Evolutionary conservation across 106 monocot genomes (phyloP).

Genomic region (Iris macrosiphon): DNA sequence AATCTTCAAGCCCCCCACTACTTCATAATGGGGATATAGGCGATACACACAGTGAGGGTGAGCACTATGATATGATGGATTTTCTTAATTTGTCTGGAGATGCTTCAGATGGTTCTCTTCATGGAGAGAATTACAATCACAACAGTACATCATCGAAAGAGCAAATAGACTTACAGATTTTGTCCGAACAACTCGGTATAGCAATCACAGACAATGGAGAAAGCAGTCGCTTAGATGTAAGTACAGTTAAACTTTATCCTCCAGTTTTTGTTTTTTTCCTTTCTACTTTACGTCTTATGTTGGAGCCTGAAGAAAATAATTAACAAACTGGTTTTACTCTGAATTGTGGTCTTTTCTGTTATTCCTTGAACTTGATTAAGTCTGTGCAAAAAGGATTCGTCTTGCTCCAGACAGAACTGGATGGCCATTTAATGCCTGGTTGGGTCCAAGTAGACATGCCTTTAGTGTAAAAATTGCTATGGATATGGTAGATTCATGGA

Average conservation of each 20-base stretch:
- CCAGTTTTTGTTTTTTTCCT: background rate
- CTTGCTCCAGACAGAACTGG: too few relatives aligned
- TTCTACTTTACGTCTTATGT: background rate
- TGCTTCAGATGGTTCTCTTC: constrained; percentile 46
- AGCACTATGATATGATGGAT: constrained; percentile 35
- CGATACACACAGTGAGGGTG: constrained; percentile 11
- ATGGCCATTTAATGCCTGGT: too few relatives aligned
- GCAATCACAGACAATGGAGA: constrained; percentile 75
- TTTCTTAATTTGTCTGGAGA: constrained; percentile 58
- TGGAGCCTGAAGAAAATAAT: background rate
- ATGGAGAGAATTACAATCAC: constrained; percentile 28
- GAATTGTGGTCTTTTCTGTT: too few relatives aligned
- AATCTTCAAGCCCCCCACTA: constrained; percentile 27
- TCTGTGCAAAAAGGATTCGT: too few relatives aligned
- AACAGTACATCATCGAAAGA: constrained; percentile 35
- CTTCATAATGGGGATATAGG: constrained; percentile 21
- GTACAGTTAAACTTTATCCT: constrained; percentile 9
- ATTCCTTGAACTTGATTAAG: too few relatives aligned
- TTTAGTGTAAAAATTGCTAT: background rate
- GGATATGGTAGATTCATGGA: background rate
- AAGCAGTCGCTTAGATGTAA: constrained; percentile 74
- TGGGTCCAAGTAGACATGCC: too few relatives aligned
- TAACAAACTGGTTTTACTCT: background rate
- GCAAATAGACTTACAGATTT: constrained; percentile 77
- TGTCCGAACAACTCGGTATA: constrained; percentile 95